A percentile compares a stretch with the other conserved stretches of the same genome.
phyloP scores from a whole-genome alignment of 805 yeast species.

The Dipodascopsis uninucleata region DNA sequence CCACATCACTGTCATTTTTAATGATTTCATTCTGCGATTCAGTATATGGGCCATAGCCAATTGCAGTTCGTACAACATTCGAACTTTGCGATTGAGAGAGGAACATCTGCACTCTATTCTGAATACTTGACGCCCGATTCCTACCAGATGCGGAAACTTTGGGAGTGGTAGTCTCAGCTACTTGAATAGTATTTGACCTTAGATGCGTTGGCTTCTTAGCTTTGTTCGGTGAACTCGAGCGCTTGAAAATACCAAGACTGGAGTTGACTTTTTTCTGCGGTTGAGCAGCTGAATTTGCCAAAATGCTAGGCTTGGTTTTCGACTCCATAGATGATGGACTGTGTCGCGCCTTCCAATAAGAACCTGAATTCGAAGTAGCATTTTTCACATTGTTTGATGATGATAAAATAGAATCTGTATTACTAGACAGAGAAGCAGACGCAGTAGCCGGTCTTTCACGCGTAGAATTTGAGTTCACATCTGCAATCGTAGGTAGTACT shows the following conservation, averaged over 20 bases:
- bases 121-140: conserved; percentile 25
- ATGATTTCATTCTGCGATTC: conserved; percentile 29
- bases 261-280: conserved; percentile 1
- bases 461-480: neutral
- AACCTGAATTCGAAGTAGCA: no score
- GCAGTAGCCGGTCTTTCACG: conserved; percentile 3
- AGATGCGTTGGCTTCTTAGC: conserved; percentile 3
- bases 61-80: conserved; percentile 52
- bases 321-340: no score
- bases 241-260: neutral
- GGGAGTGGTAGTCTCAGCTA: neutral
- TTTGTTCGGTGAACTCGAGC: conserved; percentile 11
- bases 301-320: no score
- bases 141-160: conserved; percentile 2
- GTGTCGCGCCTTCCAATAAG: no score
- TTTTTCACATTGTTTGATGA: no score
- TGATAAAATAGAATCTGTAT: neutral
- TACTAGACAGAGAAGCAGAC: neutral
- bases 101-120: conserved; percentile 27
- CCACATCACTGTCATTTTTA: neutral
- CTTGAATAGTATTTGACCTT: neutral
- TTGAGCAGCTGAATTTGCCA: neutral
- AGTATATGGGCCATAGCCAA: conserved; percentile 70
- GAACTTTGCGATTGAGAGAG: conserved; percentile 31
- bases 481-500: neutral